A percentile compares a stretch with the other conserved stretches of the same genome.
Evolutionary conservation across 2,329 filamentous ascomycete genomes (phyloP).

Genomic region (Sporothrix curviconia): DNA sequence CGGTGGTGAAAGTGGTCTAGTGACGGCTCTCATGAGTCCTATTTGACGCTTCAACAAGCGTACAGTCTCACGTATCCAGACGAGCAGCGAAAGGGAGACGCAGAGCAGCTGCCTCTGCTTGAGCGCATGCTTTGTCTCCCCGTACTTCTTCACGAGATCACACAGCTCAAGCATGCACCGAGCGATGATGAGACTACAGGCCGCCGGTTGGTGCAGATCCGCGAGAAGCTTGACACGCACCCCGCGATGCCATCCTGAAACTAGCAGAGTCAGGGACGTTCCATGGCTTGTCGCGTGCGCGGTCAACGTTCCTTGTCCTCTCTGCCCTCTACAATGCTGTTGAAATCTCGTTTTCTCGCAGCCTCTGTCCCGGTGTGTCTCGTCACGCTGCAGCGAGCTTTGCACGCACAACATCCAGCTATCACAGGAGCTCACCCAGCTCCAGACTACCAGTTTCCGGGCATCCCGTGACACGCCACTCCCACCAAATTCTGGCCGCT

Average conservation of each 20-base stretch:
- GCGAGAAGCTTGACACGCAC: background rate
- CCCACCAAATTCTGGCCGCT: conserved; percentile 8
- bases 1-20: background rate
- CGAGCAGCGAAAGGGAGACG: conserved; percentile 1
- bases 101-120: background rate
- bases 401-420: background rate
- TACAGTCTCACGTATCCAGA: conserved; percentile 3
- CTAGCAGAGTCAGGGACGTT: background rate
- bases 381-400: background rate
- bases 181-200: background rate
- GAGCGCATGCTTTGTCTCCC: background rate
- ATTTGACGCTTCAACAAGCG: conserved; percentile 6
- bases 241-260: background rate
- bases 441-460: background rate
- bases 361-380: background rate
- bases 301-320: background rate
- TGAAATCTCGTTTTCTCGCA: conserved; percentile 1
- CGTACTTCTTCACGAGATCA: background rate
- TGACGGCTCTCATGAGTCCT: background rate
- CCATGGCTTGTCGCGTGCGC: background rate
- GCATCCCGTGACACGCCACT: background rate
- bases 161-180: background rate
- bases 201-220: background rate
- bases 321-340: conserved; percentile 1
- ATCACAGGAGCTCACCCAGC: background rate